Conservation (phyloP, 164 flowering plant species). For the Nymphaea thermarum region DNA sequence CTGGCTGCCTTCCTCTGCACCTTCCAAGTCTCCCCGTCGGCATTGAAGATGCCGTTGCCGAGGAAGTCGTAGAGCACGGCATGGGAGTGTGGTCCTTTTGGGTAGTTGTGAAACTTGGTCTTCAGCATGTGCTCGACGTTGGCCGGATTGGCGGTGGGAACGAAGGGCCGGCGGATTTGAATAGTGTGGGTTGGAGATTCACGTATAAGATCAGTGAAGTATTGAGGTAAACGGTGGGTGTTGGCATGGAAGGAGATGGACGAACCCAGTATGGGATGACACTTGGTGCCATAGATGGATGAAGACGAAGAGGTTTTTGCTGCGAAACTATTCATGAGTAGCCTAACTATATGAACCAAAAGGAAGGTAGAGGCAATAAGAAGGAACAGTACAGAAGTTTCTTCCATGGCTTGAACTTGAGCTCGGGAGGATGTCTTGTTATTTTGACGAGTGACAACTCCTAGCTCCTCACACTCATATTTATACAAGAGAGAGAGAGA, state of each 20-base stretch:
- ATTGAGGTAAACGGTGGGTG: constrained; percentile 3
- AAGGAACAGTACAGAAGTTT: too few relatives aligned
- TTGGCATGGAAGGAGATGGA: not conserved
- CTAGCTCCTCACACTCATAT: too few relatives aligned
- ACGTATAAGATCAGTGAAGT: constrained; percentile 1
- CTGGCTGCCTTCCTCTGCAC: constrained; percentile 40
- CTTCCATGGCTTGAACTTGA: too few relatives aligned
- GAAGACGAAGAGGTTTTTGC: too few relatives aligned
- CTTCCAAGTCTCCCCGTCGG: constrained; percentile 36
- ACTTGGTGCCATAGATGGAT: not conserved
- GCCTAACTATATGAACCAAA: too few relatives aligned
- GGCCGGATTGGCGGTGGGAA: constrained; percentile 23
- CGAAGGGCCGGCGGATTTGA: not conserved
- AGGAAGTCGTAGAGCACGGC: constrained; percentile 25
- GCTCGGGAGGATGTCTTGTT: too few relatives aligned
- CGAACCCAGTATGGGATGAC: constrained; percentile 1
- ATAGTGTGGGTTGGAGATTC: constrained; percentile 1
- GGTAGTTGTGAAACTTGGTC: constrained; percentile 35
- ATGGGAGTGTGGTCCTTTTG: constrained; percentile 23
- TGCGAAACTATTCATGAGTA: too few relatives aligned
- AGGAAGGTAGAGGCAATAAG: too few relatives aligned
- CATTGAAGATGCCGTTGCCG: constrained; percentile 40
- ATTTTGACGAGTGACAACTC: too few relatives aligned
- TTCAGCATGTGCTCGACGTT: constrained; percentile 37
- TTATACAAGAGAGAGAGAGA: too few relatives aligned